phyloP scores from a whole-genome alignment of 208 protist species.

The Acanthamoeba healyi region DNA sequence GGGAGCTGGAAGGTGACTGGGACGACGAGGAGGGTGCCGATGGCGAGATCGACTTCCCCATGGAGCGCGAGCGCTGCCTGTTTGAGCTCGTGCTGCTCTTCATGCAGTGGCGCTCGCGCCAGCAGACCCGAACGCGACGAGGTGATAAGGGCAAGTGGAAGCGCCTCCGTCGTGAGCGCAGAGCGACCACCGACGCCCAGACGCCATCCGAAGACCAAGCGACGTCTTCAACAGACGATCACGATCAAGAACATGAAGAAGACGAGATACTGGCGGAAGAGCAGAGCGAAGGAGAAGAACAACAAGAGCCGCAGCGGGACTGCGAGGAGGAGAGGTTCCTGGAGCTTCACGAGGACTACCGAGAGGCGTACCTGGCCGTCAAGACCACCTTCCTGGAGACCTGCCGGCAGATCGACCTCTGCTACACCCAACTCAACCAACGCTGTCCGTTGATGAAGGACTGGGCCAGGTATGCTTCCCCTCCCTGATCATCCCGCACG shows the following conservation, averaged over 20 bases:
- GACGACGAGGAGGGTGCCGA: slow-evolving; percentile 37
- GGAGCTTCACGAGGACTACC: not conserved
- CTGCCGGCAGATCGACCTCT: not conserved
- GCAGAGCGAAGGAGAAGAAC: not conserved
- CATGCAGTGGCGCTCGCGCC: slow-evolving; percentile 23
- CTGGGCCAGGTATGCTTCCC: slow-evolving; percentile 9
- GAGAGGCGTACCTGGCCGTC: not conserved
- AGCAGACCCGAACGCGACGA: slow-evolving; percentile 18
- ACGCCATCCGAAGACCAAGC: too few relatives aligned
- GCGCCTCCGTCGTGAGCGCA: not conserved
- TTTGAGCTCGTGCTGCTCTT: slow-evolving; percentile 68
- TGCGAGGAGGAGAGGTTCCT: slow-evolving; percentile 17
- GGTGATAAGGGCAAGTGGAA: slow-evolving; percentile 55
- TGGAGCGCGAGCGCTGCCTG: slow-evolving; percentile 19
- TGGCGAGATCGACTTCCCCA: slow-evolving; percentile 38
- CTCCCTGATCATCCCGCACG: not conserved
- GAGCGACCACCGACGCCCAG: not conserved
- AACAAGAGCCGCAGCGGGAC: not conserved
- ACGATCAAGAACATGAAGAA: not conserved
- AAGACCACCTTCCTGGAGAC: not conserved
- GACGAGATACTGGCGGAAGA: too few relatives aligned
- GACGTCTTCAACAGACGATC: not conserved
- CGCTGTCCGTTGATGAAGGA: slow-evolving; percentile 37
- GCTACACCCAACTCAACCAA: slow-evolving; percentile 30
- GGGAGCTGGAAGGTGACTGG: slow-evolving; percentile 61